These are phyloP conservation scores for Recurvomyces mirabilis DNA, from an alignment of 495 filamentous ascomycete genomes.

Conservation along the genomic window DNA sequence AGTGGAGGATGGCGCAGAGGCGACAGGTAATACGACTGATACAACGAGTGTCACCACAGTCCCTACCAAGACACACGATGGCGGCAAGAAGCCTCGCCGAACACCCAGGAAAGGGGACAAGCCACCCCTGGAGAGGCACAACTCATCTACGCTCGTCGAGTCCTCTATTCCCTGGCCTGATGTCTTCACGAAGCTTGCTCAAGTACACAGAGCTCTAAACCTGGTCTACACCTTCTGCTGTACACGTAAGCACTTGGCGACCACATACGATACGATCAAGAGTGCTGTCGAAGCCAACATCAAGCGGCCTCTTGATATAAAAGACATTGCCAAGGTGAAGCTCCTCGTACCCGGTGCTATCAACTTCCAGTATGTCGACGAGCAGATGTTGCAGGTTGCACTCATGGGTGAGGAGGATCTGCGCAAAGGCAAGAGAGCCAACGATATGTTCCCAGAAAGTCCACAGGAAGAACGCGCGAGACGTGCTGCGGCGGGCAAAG, in stretches of 20 bases:
- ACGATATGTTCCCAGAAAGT: constrained; percentile 24
- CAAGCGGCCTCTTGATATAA: constrained; percentile 53
- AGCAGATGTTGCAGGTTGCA: constrained; percentile 66
- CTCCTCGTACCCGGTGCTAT: constrained; percentile 64
- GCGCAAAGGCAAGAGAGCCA: constrained; percentile 36
- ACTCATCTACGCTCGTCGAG: constrained; percentile 37
- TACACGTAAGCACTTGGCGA: constrained; percentile 80
- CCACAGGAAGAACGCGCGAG: constrained; percentile 18
- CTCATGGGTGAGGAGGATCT: constrained; percentile 52
- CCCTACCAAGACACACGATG: constrained; percentile 46
- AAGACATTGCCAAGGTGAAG: constrained; percentile 74
- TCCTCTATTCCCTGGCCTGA: constrained; percentile 58
- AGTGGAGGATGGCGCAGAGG: constrained; percentile 8
- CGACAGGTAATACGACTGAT: constrained; percentile 7
- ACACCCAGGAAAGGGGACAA: constrained; percentile 18
- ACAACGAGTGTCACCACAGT: constrained; percentile 22
- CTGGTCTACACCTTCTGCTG: constrained; percentile 90
- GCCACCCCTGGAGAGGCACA: constrained; percentile 29
- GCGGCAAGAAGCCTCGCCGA: constrained; percentile 40
- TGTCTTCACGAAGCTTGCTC: constrained; percentile 57
- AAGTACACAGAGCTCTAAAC: constrained; percentile 76
- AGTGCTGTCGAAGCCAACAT: constrained; percentile 74
- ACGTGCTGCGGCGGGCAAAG: constrained; percentile 26
- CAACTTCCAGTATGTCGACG: constrained; percentile 78
- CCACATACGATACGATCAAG: constrained; percentile 81